Conservation (phyloP, 352 stramenopile species). For the Globisporangium perplexum region DNA sequence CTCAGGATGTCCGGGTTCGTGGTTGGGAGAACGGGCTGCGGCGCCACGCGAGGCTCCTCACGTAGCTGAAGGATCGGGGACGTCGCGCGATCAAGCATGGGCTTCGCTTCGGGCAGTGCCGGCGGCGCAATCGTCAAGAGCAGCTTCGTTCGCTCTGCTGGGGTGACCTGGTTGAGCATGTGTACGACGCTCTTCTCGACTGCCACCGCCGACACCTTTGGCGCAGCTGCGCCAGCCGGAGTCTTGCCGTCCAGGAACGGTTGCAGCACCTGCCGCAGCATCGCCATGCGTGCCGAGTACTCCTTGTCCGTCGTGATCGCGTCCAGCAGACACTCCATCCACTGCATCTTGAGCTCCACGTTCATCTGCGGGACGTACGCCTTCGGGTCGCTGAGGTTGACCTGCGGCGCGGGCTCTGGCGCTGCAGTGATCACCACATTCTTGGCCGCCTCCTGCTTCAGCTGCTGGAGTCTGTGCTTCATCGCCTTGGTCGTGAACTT, state of each 20-base stretch:
- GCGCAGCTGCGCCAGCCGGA: not conserved
- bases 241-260: slow-evolving; percentile 42
- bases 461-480: slow-evolving; percentile 21
- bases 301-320: slow-evolving; percentile 35
- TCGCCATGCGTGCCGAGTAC: slow-evolving; percentile 31
- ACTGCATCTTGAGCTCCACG: slow-evolving; percentile 53
- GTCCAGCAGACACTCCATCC: slow-evolving; percentile 47
- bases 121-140: slow-evolving; percentile 19
- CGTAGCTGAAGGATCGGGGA: slow-evolving; percentile 33
- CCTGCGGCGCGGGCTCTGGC: slow-evolving; percentile 1
- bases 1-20: slow-evolving; percentile 19
- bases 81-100: slow-evolving; percentile 17
- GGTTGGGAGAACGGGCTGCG: not conserved
- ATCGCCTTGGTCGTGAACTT: slow-evolving; percentile 38
- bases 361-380: slow-evolving; percentile 28
- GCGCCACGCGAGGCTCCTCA: not conserved
- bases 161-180: slow-evolving; percentile 20
- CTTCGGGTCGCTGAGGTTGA: slow-evolving; percentile 30
- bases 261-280: slow-evolving; percentile 39
- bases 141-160: slow-evolving; percentile 21
- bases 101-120: not conserved
- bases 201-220: slow-evolving; percentile 13
- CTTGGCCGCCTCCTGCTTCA: slow-evolving; percentile 16
- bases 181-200: slow-evolving; percentile 23
- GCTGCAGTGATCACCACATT: slow-evolving; percentile 1